A percentile compares a stretch with the other conserved stretches of the same genome.
Conservation (phyloP, 1,284 basidiomycete genomes). For the Ustilago vetiveriae region DNA sequence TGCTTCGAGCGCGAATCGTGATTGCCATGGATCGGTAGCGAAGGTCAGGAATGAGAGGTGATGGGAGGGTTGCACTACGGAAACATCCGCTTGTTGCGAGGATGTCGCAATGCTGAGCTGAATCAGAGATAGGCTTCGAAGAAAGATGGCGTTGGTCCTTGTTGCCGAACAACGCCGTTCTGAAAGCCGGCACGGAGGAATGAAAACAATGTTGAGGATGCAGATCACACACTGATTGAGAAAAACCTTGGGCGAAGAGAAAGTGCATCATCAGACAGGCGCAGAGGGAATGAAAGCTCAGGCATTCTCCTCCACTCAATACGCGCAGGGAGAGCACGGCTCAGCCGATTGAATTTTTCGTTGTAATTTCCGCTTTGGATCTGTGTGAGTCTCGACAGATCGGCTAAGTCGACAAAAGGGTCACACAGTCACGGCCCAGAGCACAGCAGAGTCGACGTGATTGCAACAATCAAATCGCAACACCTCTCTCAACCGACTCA, state of each 20-base stretch:
- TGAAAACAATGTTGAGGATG: conserved; percentile 3
- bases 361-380: no score
- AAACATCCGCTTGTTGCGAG: conserved; percentile 6
- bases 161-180: conserved; percentile 26
- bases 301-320: conserved; percentile 13
- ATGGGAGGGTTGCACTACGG: background rate
- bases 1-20: background rate
- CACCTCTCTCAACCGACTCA: no score
- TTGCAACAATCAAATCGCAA: no score
- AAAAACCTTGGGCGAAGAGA: background rate
- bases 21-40: no score
- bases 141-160: no score
- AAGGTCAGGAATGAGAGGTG: no score
- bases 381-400: conserved; percentile 26
- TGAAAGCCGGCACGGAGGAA: conserved; percentile 9
- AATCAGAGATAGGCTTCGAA: no score
- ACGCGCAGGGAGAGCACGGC: background rate
- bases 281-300: no score
- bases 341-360: background rate
- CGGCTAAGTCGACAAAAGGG: conserved; percentile 13
- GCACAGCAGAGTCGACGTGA: conserved; percentile 2
- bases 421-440: no score
- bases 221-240: background rate
- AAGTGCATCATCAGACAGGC: no score
- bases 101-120: background rate